Conservation (phyloP, 768 basidiomycete species). For the Kwoniella newhampshirensis region DNA sequence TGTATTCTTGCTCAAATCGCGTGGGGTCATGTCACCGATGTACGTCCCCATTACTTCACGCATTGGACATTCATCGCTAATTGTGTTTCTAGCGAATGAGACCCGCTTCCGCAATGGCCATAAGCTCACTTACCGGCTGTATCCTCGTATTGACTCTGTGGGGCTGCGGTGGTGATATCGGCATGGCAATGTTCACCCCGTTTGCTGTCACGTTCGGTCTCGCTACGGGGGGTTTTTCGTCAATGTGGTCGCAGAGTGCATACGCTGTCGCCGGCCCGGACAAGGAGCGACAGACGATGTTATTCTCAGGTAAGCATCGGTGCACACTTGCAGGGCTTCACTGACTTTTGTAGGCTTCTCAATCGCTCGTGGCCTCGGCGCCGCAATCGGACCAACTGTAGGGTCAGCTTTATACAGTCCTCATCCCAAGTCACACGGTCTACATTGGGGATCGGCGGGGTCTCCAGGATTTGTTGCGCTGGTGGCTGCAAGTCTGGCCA, state of each 20-base stretch:
- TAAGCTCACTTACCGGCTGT: conserved; percentile 23
- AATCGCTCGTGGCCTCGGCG: conserved; percentile 29
- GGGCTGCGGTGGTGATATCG: conserved; percentile 23
- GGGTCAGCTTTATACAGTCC: conserved; percentile 21
- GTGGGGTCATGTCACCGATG: conserved; percentile 33
- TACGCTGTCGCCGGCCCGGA: conserved; percentile 25
- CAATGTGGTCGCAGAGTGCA: conserved; percentile 36
- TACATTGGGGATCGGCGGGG: conserved; percentile 30
- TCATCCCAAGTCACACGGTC: not conserved
- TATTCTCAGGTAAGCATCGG: conserved; percentile 19
- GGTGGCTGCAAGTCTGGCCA: conserved; percentile 25
- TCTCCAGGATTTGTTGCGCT: conserved; percentile 28
- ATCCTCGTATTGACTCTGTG: conserved; percentile 28
- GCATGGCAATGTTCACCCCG: conserved; percentile 23
- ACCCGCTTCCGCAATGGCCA: conserved; percentile 26
- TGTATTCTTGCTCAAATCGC: conserved; percentile 25
- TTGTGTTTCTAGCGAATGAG: conserved; percentile 18
- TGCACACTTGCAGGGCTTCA: not conserved
- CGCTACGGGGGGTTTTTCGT: conserved; percentile 25
- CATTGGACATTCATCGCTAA: not conserved
- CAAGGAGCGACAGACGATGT: conserved; percentile 30
- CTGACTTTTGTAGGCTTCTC: conserved; percentile 18
- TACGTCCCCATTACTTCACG: conserved; percentile 10
- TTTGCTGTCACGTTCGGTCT: conserved; percentile 33
- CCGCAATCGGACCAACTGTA: conserved; percentile 27